Evolutionary conservation across 495 filamentous ascomycete genomes (phyloP), one percentile per base, ranked within the genome.

Genomic region (Xylaria sp.): DNA sequence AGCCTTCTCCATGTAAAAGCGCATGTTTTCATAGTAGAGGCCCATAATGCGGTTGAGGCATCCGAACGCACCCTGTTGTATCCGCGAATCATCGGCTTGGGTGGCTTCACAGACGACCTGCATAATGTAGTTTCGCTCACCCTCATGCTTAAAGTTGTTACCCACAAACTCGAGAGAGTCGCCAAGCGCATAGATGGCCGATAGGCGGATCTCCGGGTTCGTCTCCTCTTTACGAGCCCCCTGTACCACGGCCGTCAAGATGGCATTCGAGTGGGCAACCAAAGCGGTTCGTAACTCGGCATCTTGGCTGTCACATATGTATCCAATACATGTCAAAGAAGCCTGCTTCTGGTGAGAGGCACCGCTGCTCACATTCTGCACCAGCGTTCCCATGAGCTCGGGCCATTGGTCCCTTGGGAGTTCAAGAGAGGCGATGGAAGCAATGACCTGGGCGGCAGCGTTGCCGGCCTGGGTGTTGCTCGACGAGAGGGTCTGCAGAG

Each of bases 1-100:
- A 57, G 96, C 96, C 88, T 98, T 98, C 88, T 99, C 97, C 96
- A 99, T 99, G 85, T 99, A 99, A 84, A 97, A 98, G 76, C 94
- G 89, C 96, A 99, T 99, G 85, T 97, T 95, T 76, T 98, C 96
- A 80, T 99, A 99, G 84, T 99, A 98, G 48, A 97, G 86, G 69
- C 87, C 92, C 96, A 99, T 99, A 80, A 99, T 97, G 76, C 95
- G 89, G 88, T 98, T 98, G 77, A 99, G 82, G 78, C 97, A 99
- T 68, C 95, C 96, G 77, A 97, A 99, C 17, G 97, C 93, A 70
- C 93, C 94, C 74, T 97, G 93, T 78, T 98, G 95, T 82, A 98
- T 95, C 76, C 94, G 89, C 67, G 87, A 87, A 81, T 99, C 95
- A 3, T 89, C 82, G 70, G 93, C 93, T 82, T 98, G 97, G 61